Conservation (phyloP, 441 rosid genomes). For the Heliophila coronopifolia region DNA sequence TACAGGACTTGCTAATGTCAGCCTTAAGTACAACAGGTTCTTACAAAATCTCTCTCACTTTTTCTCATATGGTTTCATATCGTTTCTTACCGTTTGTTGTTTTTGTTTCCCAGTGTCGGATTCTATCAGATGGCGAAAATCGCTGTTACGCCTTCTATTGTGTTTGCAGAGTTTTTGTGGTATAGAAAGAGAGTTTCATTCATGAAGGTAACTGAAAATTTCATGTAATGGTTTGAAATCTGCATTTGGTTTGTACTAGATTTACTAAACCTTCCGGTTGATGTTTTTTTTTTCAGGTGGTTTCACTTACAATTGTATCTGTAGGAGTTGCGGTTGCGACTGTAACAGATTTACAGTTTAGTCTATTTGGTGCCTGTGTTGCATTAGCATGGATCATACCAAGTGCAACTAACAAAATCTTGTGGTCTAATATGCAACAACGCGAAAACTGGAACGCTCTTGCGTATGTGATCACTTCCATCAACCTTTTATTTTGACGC, state of each 20-base stretch:
- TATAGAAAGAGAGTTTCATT: constrained; percentile 58
- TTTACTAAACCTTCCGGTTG: constrained; percentile 3
- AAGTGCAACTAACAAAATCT: constrained; percentile 78
- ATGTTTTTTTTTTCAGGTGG: constrained; percentile 51
- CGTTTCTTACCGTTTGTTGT: not conserved
- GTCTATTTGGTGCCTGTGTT: constrained; percentile 70
- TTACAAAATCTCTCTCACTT: not conserved
- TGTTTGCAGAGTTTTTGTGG: constrained; percentile 74
- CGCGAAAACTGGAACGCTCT: constrained; percentile 84
- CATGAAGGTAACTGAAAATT: constrained; percentile 67
- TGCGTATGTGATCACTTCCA: constrained; percentile 44
- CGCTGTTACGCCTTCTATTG: constrained; percentile 81
- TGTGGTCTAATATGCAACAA: constrained; percentile 85
- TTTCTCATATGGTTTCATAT: not conserved
- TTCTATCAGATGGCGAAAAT: constrained; percentile 96
- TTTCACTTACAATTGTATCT: constrained; percentile 65
- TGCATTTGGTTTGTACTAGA: not conserved
- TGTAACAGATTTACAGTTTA: constrained; percentile 80
- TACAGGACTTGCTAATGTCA: constrained; percentile 89
- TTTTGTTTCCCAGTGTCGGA: constrained; percentile 50
- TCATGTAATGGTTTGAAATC: too few species aligned
- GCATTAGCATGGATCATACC: constrained; percentile 92
- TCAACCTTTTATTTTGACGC: not conserved
- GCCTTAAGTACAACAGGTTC: constrained; percentile 88
- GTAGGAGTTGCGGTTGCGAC: constrained; percentile 88